phyloP scores from a whole-genome alignment of 1,139 yeast species.

The Pichia norvegensis region DNA sequence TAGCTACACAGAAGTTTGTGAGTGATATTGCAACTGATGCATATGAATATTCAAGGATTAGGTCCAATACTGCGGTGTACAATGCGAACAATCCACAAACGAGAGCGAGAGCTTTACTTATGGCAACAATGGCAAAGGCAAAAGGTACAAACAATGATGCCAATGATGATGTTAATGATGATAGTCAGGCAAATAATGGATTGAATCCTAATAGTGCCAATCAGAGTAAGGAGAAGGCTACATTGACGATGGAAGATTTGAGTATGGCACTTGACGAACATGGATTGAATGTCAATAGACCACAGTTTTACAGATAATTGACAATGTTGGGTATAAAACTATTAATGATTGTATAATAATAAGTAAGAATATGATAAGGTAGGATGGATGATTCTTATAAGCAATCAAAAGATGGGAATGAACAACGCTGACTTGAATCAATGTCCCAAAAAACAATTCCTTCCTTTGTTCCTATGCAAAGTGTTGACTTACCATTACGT shows the following conservation, averaged over 20 bases:
- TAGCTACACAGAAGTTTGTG: constrained; percentile 93
- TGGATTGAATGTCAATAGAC: constrained; percentile 84
- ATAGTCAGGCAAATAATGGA: constrained; percentile 8
- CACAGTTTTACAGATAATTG: constrained; percentile 73
- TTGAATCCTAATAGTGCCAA: constrained; percentile 19
- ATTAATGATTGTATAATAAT: neutral
- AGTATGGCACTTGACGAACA: constrained; percentile 86
- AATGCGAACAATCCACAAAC: constrained; percentile 82
- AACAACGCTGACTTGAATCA: constrained; percentile 44
- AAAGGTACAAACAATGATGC: constrained; percentile 9
- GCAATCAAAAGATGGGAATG: constrained; percentile 34
- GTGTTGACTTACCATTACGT: constrained; percentile 30
- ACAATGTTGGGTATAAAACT: constrained; percentile 23
- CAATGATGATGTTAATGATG: constrained; percentile 8
- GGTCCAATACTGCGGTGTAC: constrained; percentile 77
- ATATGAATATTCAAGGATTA: constrained; percentile 85
- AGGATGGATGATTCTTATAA: constrained; percentile 1
- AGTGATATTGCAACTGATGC: constrained; percentile 96
- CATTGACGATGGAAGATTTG: constrained; percentile 81
- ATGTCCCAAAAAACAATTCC: constrained; percentile 45
- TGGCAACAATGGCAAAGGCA: constrained; percentile 35
- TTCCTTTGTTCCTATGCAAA: constrained; percentile 40
- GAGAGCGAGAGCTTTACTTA: constrained; percentile 62
- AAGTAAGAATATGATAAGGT: neutral
- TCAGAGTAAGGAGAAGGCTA: constrained; percentile 64